phyloP scores from a whole-genome alignment of 306 rosid species.

The Canavalia ensiformis region DNA sequence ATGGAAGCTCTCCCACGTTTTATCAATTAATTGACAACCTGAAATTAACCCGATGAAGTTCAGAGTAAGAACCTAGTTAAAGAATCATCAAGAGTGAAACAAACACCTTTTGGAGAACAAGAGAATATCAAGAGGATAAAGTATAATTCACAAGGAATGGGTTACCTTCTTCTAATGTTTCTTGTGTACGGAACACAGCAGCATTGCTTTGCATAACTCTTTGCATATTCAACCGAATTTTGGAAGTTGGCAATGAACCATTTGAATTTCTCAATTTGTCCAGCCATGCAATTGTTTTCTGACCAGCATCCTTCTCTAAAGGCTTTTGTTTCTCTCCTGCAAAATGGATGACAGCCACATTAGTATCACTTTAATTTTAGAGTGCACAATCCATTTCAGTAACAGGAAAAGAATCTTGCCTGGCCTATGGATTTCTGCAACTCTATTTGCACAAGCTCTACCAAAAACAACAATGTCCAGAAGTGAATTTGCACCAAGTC shows the following conservation, averaged over 20 bases:
- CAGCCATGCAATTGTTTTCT: constrained; percentile 94
- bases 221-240: constrained; percentile 93
- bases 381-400: neutral
- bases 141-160: neutral
- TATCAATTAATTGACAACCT: constrained; percentile 81
- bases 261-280: constrained; percentile 90
- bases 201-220: constrained; percentile 96
- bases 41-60: constrained; percentile 38
- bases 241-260: constrained; percentile 85
- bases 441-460: constrained; percentile 95
- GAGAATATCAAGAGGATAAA: neutral
- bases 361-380: neutral
- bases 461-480: constrained; percentile 95
- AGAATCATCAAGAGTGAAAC: constrained; percentile 19
- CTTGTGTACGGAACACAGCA: constrained; percentile 98
- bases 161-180: constrained; percentile 90
- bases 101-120: neutral
- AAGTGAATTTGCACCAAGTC: constrained; percentile 96
- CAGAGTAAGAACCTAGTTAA: constrained; percentile 16
- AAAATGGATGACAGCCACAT: constrained; percentile 39
- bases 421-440: constrained; percentile 81
- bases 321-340: constrained; percentile 90
- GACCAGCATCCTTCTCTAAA: constrained; percentile 88
- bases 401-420: constrained; percentile 57
- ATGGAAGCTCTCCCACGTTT: constrained; percentile 75